Conservation (phyloP, 208 protist species). For the Trypanosoma grayi region DNA sequence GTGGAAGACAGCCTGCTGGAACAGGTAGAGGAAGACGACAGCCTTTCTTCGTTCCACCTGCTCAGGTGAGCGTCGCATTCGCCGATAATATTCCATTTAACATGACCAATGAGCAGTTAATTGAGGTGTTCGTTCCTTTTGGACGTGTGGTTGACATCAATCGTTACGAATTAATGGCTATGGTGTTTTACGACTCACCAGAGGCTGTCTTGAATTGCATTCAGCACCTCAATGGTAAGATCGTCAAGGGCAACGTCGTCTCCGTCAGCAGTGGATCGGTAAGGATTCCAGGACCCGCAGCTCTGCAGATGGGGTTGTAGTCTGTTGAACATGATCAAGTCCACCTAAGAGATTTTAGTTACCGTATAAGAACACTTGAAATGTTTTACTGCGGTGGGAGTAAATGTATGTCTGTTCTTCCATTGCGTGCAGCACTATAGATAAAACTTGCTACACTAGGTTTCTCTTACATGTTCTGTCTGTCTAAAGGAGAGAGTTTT, state of each 20-base stretch:
- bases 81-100: conserved; percentile 86
- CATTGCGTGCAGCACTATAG: not conserved
- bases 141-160: conserved; percentile 84
- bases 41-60: conserved; percentile 32
- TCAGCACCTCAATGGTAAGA: conserved; percentile 75
- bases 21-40: conserved; percentile 9
- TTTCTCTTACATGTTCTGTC: not conserved
- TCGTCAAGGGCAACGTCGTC: conserved; percentile 61
- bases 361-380: not conserved
- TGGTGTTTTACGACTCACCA: conserved; percentile 74
- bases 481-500: not conserved
- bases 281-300: conserved; percentile 66
- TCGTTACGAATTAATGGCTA: conserved; percentile 66
- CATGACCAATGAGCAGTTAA: conserved; percentile 70
- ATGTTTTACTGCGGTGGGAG: too few relatives aligned
- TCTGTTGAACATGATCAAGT: conserved; percentile 6
- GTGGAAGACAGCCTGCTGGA: not conserved
- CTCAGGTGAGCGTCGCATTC: conserved; percentile 64
- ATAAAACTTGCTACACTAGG: not conserved
- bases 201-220: conserved; percentile 79
- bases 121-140: conserved; percentile 67
- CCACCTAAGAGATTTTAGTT: not conserved
- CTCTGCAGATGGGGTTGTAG: conserved; percentile 51
- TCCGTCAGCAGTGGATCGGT: conserved; percentile 84
- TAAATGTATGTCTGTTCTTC: too few relatives aligned